Evolutionary conservation across 2,329 filamentous ascomycete genomes (phyloP), one percentile per base, ranked within the genome.

Genomic region (Plenodomus lindquistii): DNA sequence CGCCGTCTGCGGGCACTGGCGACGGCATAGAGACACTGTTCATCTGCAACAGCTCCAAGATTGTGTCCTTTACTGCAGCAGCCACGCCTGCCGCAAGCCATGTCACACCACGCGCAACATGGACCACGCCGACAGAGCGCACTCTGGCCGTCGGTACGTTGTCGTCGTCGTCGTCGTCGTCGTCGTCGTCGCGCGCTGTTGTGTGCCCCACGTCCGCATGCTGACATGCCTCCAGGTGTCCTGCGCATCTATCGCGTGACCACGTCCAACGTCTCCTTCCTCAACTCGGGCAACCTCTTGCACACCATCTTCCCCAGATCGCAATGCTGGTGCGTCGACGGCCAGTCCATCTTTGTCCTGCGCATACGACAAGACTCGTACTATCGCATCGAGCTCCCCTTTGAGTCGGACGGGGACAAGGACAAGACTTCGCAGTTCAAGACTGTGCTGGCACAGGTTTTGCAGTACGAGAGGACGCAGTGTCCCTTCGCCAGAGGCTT

Each of bases 291-390:
- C 50, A 85, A 84, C 46, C 86, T 92, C 15, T 80, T 96, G 16
- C 89, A 94, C 63, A 88, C 92, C 10, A 94, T 97, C 54, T 76
- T 97, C 43, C 90, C 89, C 19, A 90, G 90, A 70, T 95, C 91
- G 49, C 91, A 96, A 72, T 95, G 89, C 67, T 97, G 92, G 92
- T 95, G 89, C 69, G 88, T 97, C 24, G 89, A 95, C 69, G 88
- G 90, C 48, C 82, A 86, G 46, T 87, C 87, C 35, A 91, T 86
- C 60, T 96, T 96, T 60, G 88, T 96, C n/a, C 76, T 97, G 50
- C 88, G 92, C 57, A 90, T 95, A 56, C 81, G 91, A 18, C 84
- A 87, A 37, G 87, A 92, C 22, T 87, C 88, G 37, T 97, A 94
- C 71, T 96, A 94, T 81, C 85, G 92, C 55, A 94, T 97, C 62